Conservation (phyloP, 2,329 filamentous ascomycete species). For the Hymenoscyphus infarciens region DNA sequence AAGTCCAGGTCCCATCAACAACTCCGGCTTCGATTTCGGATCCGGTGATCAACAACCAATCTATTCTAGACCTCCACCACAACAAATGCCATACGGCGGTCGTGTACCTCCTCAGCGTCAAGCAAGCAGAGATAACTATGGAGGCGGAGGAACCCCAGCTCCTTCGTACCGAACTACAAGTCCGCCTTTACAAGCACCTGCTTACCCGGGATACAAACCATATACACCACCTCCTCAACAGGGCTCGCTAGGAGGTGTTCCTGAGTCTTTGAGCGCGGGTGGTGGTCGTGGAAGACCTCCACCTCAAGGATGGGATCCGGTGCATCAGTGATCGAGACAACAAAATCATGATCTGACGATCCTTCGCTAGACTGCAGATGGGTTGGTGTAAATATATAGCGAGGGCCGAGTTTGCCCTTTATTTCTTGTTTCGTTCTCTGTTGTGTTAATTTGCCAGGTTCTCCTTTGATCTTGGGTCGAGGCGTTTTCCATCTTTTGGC, state of each 20-base stretch:
- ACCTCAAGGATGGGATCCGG: slow-evolving; percentile 29
- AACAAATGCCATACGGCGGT: slow-evolving; percentile 8
- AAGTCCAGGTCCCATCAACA: slow-evolving; percentile 28
- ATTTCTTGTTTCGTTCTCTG: too few species aligned
- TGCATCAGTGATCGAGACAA: slow-evolving; percentile 17
- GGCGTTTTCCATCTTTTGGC: too few species aligned
- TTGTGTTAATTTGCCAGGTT: too few species aligned
- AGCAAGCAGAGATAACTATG: slow-evolving; percentile 16
- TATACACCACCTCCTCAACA: slow-evolving; percentile 20
- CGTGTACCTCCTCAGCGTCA: slow-evolving; percentile 6
- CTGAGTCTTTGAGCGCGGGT: slow-evolving; percentile 12
- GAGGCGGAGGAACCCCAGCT: slow-evolving; percentile 16
- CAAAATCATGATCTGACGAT: slow-evolving; percentile 12
- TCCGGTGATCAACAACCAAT: slow-evolving; percentile 12
- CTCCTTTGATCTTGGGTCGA: too few species aligned
- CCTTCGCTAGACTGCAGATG: neutral
- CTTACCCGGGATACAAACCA: slow-evolving; percentile 27
- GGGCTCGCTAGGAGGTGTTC: slow-evolving; percentile 8
- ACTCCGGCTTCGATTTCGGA: slow-evolving; percentile 30
- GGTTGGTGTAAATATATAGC: neutral
- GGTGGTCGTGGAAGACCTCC: slow-evolving; percentile 21
- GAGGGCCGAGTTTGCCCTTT: too few species aligned
- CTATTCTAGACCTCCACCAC: slow-evolving; percentile 16
- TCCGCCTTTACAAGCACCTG: slow-evolving; percentile 24
- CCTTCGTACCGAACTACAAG: slow-evolving; percentile 26